Base-by-base conservation (phyloP, 345 rosid species). In the Populus simonii region DNA sequence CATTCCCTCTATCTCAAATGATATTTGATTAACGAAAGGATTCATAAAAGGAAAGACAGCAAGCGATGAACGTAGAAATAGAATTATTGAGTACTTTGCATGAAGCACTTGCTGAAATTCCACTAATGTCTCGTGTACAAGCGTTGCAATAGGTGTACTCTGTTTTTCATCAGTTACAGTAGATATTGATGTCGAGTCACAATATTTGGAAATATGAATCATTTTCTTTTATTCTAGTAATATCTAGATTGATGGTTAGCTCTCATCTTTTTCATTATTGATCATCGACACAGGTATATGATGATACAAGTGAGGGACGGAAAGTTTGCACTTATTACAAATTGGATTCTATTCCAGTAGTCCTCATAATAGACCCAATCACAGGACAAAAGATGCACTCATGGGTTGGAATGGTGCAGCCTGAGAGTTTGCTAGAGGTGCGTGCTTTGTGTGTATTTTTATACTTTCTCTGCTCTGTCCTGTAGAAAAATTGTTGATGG, bases 361-460 rank as follows among this genome's bases (percentile, higher is more conserved):
- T 96, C 66, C 98, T 96, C 9, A 93, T 96, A 70, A 86, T 96
- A 49, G 99, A 96, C 76, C 99, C 99, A 70, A 90, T 95, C 80
- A 92, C 99, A 5, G 99, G 98, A 71, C 97, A 96, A 83, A 94
- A 87, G 84, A 94, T 94, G 97, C 89, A 89, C 68, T 86, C 86
- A 57, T 94, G 99, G 99, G 72, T 59, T 80, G 98, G 99, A 79
- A 91, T 96, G 98, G 89, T 96, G 65, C 91, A 90, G 74, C 97
- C 99, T 9, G 99, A 90, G 84, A 89, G 81, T 83, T 82, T 96
- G 83, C 92, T 96, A 7, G 98, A 96, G 92, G 97, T 88, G 83
- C 31, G 38, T 12, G 11, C n/a, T 53, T 53, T 53, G 59, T 53
- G 59, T 53, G 59, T 53, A 53, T 33, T 33, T 33, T 33, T 4